Base-by-base conservation (phyloP, 2,329 filamentous ascomycete species). In the Xylaria sp. region DNA sequence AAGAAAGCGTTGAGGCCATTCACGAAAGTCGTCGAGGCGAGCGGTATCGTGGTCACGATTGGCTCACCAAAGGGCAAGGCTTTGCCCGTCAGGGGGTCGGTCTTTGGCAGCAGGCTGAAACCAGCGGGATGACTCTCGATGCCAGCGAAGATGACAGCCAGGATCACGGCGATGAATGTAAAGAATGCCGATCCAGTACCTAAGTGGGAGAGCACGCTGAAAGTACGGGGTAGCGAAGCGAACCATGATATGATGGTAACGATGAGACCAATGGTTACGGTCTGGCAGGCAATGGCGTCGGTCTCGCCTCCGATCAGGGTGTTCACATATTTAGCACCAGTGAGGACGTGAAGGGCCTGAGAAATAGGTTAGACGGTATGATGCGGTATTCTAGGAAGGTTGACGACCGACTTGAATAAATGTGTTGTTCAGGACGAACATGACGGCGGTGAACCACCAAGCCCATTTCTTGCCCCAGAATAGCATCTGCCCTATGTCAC, bases 371-470 rank as follows among this genome's bases (percentile, higher is more conserved):
- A 76, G 71, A 59, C 58, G 52, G 44, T 31, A 28, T 7, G 20
- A 37, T 46, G 13, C 18, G 15, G 20, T 15, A 34, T 20, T n/a
- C 37, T 13, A 20, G 25, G n/a, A 52, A 55, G 15, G 37, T 48
- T 34, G 58, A 63, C 23, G 48, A 70, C 74, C 76, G 76, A 86
- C 90, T 81, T 94, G 91, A 74, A 97, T 96, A 79, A 96, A 96
- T 18, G 93, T 97, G 79, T 97, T 98, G 86, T 98, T 98, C 71
- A 97, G 81, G 55, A 97, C 83, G 80, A 98, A 98, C 92, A 97
- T 97, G 79, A 93, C 82, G 1, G 93, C 94, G 0, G 89, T 90
- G 37, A 83, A 84, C 79, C 86, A 90, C 88, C 88, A 90, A 2
- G 87, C 88, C 88, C 91, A 93, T 69, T 87, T 89, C 80, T 93